phyloP scores from a whole-genome alignment of 2,329 filamentous ascomycete genomes.

The Beauveria medogensis region DNA sequence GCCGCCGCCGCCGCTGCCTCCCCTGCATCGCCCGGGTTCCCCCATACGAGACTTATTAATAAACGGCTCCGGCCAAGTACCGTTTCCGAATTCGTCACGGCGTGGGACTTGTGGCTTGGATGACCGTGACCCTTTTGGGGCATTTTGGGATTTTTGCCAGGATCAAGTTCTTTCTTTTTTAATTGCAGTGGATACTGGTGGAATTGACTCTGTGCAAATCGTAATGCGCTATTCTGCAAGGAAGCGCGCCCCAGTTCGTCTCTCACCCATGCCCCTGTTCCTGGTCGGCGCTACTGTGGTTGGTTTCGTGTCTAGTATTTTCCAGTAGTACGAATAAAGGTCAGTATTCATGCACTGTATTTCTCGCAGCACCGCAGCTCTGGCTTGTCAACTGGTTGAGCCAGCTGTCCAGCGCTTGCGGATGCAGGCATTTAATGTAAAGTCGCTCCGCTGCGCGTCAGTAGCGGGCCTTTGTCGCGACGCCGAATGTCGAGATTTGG shows the following conservation, averaged over 20 bases:
- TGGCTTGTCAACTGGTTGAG: not conserved
- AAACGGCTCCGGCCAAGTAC: not conserved
- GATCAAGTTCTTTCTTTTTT: not conserved
- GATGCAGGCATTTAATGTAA: not conserved
- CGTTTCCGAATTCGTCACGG: not conserved
- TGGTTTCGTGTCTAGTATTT: not conserved
- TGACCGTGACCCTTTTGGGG: no score
- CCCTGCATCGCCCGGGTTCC: not conserved
- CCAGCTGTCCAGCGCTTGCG: not conserved
- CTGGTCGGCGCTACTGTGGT: not conserved
- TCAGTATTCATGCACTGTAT: not conserved
- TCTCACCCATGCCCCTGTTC: not conserved
- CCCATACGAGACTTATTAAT: not conserved
- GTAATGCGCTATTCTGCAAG: not conserved
- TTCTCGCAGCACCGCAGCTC: not conserved
- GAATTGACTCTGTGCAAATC: slow-evolving; percentile 9
- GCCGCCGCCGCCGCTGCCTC: no score
- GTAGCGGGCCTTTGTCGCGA: no score
- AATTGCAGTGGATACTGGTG: slow-evolving; percentile 9
- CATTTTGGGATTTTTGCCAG: not conserved
- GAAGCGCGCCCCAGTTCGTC: not conserved
- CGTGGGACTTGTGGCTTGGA: not conserved
- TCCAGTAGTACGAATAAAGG: no score
- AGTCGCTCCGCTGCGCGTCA: not conserved
- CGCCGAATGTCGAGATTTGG: not conserved